Evolutionary conservation across 768 basidiomycete genomes (phyloP), one percentile per base, ranked within the genome.

Genomic region (Hygrophoropsis aurantiaca): DNA sequence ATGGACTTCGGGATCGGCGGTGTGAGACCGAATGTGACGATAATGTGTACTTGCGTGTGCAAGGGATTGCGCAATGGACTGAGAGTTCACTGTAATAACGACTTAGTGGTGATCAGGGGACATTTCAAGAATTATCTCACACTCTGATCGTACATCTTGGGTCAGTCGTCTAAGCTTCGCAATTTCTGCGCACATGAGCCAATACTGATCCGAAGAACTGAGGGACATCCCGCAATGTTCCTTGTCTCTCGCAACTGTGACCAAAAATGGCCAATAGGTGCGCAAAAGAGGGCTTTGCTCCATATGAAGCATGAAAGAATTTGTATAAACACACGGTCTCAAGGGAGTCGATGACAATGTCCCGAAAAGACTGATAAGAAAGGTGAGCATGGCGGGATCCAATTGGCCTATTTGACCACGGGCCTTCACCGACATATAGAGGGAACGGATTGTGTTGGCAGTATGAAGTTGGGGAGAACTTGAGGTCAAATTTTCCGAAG

Each of bases 131-230:
- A 13, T 13, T 6, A 30, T 30, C 27, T 30, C 27, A 30, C 27
- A 30, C 13, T 30, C 27, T 30, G 27, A 30, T 30, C 7, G 27
- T 30, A 7, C 27, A 30, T 30, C 27, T 13, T 30, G 6, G 6
- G 27, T 13, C 13, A 30, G 7, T 13, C 23, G 0, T 16, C 26
- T 19, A 16, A 26, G 57, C 24, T 52, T 52, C 11, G 67, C 69
- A 8, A 80, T 62, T 24, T 67, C 56, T 11, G 75, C 75, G 26
- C 66, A 74, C 77, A 86, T 78, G 39, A 79, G 58, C 84, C 84
- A 87, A 60, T 79, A 86, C 40, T 72, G 70, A 57, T 86, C 82
- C n/a, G 73, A 67, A 35, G 67, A 62, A 13, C 50, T 59, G 34
- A 77, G 55, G 8, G 48, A 13, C 47, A 68, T 59, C 30, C 62